Conservation (phyloP, 208 protist species). For the Acanthamoeba pearcei region DNA sequence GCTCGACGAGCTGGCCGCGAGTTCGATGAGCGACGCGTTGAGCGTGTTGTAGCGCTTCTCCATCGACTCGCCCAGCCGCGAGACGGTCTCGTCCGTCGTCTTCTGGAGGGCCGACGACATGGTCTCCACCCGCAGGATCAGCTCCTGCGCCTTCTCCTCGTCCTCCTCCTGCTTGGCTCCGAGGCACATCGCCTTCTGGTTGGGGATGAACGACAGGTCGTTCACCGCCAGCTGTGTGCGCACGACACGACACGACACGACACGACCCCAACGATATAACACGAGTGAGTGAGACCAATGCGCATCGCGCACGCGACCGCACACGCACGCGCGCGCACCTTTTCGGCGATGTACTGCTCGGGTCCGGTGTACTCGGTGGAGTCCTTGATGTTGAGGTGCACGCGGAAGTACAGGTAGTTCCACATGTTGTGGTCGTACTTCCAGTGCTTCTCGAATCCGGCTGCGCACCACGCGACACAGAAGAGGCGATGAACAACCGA, state of each 20-base stretch:
- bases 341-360: conserved; percentile 86
- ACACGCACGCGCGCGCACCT: conserved; percentile 48
- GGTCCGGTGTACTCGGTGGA: conserved; percentile 88
- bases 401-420: conserved; percentile 95
- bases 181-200: conserved; percentile 72
- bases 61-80: background rate
- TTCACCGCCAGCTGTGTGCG: background rate
- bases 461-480: background rate
- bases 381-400: conserved; percentile 83
- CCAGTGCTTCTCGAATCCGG: conserved; percentile 93
- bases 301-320: no score
- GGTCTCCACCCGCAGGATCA: conserved; percentile 7
- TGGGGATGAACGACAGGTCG: conserved; percentile 77
- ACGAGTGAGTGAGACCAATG: no score
- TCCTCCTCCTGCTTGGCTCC: conserved; percentile 51
- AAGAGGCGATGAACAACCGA: background rate
- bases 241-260: no score
- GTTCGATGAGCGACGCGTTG: background rate
- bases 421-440: conserved; percentile 96
- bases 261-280: no score
- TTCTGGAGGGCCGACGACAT: conserved; percentile 53
- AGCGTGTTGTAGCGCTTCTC: conserved; percentile 30
- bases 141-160: conserved; percentile 63
- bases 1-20: background rate
- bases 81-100: conserved; percentile 6